Evolutionary conservation across 1,139 yeast species (phyloP).

Genomic region (Wickerhamomyces sp.): DNA sequence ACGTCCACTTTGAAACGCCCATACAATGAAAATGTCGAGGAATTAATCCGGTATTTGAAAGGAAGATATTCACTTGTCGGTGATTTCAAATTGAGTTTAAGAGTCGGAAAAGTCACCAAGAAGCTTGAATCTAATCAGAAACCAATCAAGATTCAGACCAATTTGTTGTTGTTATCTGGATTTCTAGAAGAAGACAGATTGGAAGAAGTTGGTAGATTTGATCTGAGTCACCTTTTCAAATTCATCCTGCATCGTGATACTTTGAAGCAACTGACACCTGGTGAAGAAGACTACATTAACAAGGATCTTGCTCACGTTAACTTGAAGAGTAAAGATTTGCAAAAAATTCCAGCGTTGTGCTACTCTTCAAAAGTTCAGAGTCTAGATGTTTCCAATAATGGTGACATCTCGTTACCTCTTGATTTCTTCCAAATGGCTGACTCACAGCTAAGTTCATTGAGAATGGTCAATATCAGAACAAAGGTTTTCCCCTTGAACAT

Average conservation of each 20-base stretch:
- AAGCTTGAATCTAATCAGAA: conserved; percentile 67
- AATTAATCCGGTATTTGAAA: conserved; percentile 61
- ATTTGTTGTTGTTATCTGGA: conserved; percentile 71
- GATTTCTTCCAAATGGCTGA: conserved; percentile 81
- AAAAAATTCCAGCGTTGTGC: conserved; percentile 79
- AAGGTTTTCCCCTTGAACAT: conserved; percentile 70
- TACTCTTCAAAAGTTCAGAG: conserved; percentile 80
- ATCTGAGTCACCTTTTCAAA: conserved; percentile 78
- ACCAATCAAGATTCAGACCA: conserved; percentile 76
- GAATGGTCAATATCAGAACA: conserved; percentile 70
- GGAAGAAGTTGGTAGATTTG: conserved; percentile 81
- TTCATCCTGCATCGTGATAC: conserved; percentile 74
- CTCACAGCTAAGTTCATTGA: conserved; percentile 58
- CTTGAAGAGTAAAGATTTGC: conserved; percentile 67
- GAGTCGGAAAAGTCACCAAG: conserved; percentile 75
- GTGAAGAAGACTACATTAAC: conserved; percentile 58
- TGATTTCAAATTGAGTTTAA: conserved; percentile 75
- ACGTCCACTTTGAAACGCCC: conserved; percentile 70
- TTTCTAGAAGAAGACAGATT: conserved; percentile 72
- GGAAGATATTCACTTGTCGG: conserved; percentile 73
- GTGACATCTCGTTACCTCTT: conserved; percentile 75
- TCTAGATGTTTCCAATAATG: conserved; percentile 82
- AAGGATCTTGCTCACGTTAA: conserved; percentile 73
- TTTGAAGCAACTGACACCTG: conserved; percentile 61
- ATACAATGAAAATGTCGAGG: conserved; percentile 71